These are phyloP conservation scores for Alternaria sp. DNA, from an alignment of 2,329 filamentous ascomycete genomes.

Conservation along the genomic window DNA sequence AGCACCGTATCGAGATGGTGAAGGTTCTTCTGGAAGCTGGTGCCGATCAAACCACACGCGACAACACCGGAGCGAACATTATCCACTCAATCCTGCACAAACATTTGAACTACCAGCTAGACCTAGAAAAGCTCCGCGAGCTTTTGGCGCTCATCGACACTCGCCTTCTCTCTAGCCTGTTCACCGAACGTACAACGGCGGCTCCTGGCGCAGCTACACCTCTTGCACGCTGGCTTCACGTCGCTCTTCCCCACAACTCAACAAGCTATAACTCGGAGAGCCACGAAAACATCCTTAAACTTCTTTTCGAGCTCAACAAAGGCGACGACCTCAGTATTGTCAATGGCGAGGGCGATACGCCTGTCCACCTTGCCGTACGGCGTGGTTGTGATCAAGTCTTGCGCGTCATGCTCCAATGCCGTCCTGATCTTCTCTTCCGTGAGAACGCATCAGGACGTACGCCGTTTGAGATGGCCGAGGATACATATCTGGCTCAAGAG, in stretches of 20 bases:
- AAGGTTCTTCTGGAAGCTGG: slow-evolving; percentile 70
- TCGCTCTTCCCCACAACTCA: not conserved
- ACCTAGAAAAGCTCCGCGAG: slow-evolving; percentile 16
- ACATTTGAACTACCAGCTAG: slow-evolving; percentile 43
- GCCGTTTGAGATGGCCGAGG: slow-evolving; percentile 70
- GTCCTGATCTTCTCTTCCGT: slow-evolving; percentile 67
- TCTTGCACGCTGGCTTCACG: slow-evolving; percentile 56
- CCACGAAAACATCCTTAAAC: slow-evolving; percentile 13
- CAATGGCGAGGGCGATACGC: slow-evolving; percentile 70
- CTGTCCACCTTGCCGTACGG: slow-evolving; percentile 64
- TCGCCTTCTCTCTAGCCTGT: slow-evolving; percentile 63
- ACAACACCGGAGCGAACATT: slow-evolving; percentile 69
- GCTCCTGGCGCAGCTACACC: slow-evolving; percentile 66
- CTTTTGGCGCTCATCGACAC: slow-evolving; percentile 66
- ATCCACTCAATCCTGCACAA: slow-evolving; percentile 62
- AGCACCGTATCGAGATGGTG: slow-evolving; percentile 61
- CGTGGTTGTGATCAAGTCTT: slow-evolving; percentile 48
- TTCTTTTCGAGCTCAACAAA: slow-evolving; percentile 44
- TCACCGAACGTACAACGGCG: slow-evolving; percentile 62
- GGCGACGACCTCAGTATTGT: slow-evolving; percentile 63
- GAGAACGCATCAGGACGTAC: slow-evolving; percentile 81
- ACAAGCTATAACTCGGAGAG: not conserved
- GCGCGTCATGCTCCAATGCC: slow-evolving; percentile 59
- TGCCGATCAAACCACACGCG: slow-evolving; percentile 71
- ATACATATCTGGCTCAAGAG: slow-evolving; percentile 55